Conservation (phyloP, 495 filamentous ascomycete genomes). For the Hypoxylon perforatum region DNA sequence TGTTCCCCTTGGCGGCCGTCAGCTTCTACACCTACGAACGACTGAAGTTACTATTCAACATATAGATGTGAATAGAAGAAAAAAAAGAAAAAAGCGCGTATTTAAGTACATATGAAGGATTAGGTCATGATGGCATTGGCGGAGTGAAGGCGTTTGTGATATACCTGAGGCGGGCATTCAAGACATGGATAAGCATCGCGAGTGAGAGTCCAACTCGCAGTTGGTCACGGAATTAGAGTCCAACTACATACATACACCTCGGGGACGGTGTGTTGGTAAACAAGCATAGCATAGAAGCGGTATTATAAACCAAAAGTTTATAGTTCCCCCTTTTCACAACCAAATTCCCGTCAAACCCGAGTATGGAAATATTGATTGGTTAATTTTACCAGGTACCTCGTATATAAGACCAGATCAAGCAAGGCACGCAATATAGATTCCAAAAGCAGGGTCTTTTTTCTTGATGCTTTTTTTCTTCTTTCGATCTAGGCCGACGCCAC, state of each 20-base stretch:
- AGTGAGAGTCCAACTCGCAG: conserved; percentile 13
- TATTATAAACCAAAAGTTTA: background rate
- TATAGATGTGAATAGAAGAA: conserved; percentile 65
- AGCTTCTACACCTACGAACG: conserved; percentile 84
- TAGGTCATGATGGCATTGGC: conserved; percentile 21
- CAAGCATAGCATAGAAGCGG: conserved; percentile 23
- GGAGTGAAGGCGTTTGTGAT: conserved; percentile 38
- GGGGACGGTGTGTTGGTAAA: conserved; percentile 6
- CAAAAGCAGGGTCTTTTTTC: background rate
- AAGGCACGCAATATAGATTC: too few relatives aligned
- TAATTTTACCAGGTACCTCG: too few relatives aligned
- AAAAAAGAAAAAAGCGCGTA: conserved; percentile 22
- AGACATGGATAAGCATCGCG: conserved; percentile 28
- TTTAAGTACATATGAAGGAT: conserved; percentile 9
- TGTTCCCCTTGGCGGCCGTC: conserved; percentile 89
- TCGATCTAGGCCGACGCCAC: conserved; percentile 5
- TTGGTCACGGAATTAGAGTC: conserved; percentile 4
- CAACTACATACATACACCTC: conserved; percentile 8
- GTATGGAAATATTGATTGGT: background rate
- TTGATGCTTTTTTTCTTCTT: background rate
- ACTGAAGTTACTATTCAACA: conserved; percentile 76
- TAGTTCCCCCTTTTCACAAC: background rate
- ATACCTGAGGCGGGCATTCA: conserved; percentile 17
- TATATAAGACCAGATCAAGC: background rate
- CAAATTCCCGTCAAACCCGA: background rate